A percentile compares a stretch with the other conserved stretches of the same genome.
These are phyloP conservation scores for Pyricularia pennisetigena DNA, from an alignment of 2,329 filamentous ascomycete species.

Conservation along the genomic window DNA sequence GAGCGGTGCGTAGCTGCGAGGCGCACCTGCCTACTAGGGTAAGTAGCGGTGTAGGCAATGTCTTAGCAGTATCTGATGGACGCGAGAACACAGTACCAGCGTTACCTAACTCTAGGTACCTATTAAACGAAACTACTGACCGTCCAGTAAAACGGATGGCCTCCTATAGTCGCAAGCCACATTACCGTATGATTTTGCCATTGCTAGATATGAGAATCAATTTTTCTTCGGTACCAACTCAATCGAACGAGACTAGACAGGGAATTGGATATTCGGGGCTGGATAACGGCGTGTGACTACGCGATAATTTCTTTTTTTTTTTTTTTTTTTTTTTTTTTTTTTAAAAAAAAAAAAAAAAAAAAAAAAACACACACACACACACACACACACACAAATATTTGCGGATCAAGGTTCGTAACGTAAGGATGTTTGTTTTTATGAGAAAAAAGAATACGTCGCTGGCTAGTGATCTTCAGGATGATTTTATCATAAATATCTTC, in stretches of 20 bases:
- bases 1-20: too few relatives aligned
- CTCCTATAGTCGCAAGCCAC: not conserved
- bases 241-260: not conserved
- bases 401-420: not conserved
- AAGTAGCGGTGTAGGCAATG: too few relatives aligned
- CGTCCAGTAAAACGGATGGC: too few relatives aligned
- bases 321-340: too few relatives aligned
- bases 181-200: not conserved
- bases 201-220: not conserved
- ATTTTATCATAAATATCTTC: constrained; percentile 63
- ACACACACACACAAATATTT: not conserved
- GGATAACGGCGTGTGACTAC: not conserved
- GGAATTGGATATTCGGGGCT: not conserved
- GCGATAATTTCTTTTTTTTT: too few relatives aligned
- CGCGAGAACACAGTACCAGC: too few relatives aligned
- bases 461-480: constrained; percentile 6
- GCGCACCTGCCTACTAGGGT: too few relatives aligned
- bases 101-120: too few relatives aligned
- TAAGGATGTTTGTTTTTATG: not conserved
- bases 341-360: too few relatives aligned
- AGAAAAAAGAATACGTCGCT: not conserved
- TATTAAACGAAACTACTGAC: too few relatives aligned
- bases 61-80: too few relatives aligned
- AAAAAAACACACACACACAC: too few relatives aligned
- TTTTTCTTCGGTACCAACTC: not conserved